phyloP scores from a whole-genome alignment of 768 basidiomycete genomes.

The Termitomyces sp. region DNA sequence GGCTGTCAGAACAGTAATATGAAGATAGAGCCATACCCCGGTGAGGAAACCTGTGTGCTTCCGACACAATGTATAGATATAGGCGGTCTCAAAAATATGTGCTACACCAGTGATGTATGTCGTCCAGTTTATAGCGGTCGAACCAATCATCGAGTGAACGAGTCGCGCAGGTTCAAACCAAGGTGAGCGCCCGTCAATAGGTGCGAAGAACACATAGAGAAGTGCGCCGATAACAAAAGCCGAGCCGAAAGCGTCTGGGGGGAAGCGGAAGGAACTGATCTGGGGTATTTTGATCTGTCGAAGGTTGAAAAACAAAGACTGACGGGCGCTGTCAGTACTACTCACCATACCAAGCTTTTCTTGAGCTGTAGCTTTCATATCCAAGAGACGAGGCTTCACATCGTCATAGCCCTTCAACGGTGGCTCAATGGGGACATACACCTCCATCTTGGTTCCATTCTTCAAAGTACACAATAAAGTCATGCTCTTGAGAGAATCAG shows the following conservation, averaged over 20 bases:
- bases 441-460: constrained; percentile 40
- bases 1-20: not conserved
- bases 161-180: constrained; percentile 30
- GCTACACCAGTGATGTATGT: constrained; percentile 29
- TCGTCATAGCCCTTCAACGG: constrained; percentile 74
- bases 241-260: constrained; percentile 23
- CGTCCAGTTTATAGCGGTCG: constrained; percentile 21
- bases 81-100: constrained; percentile 48
- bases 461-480: constrained; percentile 60
- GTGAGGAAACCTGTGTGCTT: constrained; percentile 48
- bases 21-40: constrained; percentile 24
- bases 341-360: constrained; percentile 77
- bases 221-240: constrained; percentile 26
- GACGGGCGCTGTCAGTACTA: not conserved
- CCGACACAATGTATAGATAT: constrained; percentile 42
- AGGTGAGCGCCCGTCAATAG: constrained; percentile 21
- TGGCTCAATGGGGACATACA: constrained; percentile 62
- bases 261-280: constrained; percentile 53
- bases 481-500: constrained; percentile 45
- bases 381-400: constrained; percentile 73
- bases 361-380: constrained; percentile 80
- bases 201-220: constrained; percentile 26
- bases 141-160: constrained; percentile 27
- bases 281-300: constrained; percentile 58
- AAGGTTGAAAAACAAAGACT: not conserved